Percentiles rank a stretch among this genome's conserved stretches.
Evolutionary conservation across 495 filamentous ascomycete species (phyloP).

Genomic region (Xeromyces bisporus): DNA sequence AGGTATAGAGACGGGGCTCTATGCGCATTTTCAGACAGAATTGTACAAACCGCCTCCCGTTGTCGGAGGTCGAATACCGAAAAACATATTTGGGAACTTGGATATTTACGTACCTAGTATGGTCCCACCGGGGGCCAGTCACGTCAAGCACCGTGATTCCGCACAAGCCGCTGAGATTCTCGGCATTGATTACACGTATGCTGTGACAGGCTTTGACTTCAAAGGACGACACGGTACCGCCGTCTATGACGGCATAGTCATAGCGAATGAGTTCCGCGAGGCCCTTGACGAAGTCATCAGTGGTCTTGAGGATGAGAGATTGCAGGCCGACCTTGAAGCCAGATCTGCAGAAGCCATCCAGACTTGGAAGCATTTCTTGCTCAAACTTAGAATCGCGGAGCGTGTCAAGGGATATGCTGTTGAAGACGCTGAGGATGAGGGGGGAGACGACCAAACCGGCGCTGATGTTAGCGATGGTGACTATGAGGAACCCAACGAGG

Average conservation of each 20-base stretch:
- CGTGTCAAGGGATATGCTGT: slow-evolving; percentile 48
- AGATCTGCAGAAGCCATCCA: slow-evolving; percentile 40
- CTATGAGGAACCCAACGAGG: slow-evolving; percentile 14
- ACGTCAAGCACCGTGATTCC: slow-evolving; percentile 51
- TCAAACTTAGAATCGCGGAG: slow-evolving; percentile 60
- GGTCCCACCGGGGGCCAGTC: slow-evolving; percentile 66
- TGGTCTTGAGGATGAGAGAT: slow-evolving; percentile 44
- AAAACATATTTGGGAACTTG: slow-evolving; percentile 76
- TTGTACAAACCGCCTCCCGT: slow-evolving; percentile 62
- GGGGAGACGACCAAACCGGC: slow-evolving; percentile 10
- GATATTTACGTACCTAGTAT: slow-evolving; percentile 88
- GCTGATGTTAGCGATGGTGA: slow-evolving; percentile 10
- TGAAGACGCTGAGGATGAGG: too few species aligned
- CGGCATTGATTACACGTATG: slow-evolving; percentile 73
- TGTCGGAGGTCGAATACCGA: slow-evolving; percentile 55
- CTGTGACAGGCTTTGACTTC: slow-evolving; percentile 81
- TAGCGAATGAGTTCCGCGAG: slow-evolving; percentile 52
- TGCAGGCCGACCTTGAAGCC: slow-evolving; percentile 37
- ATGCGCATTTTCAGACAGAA: slow-evolving; percentile 59
- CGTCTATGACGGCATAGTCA: slow-evolving; percentile 55
- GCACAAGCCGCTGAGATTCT: slow-evolving; percentile 55
- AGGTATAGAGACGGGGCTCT: slow-evolving; percentile 36
- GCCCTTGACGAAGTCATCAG: slow-evolving; percentile 50
- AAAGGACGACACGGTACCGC: slow-evolving; percentile 68
- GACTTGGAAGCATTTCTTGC: slow-evolving; percentile 62